These are phyloP conservation scores for Ophiocordyceps australis DNA, from an alignment of 2,329 filamentous ascomycete genomes.

Conservation along the genomic window DNA sequence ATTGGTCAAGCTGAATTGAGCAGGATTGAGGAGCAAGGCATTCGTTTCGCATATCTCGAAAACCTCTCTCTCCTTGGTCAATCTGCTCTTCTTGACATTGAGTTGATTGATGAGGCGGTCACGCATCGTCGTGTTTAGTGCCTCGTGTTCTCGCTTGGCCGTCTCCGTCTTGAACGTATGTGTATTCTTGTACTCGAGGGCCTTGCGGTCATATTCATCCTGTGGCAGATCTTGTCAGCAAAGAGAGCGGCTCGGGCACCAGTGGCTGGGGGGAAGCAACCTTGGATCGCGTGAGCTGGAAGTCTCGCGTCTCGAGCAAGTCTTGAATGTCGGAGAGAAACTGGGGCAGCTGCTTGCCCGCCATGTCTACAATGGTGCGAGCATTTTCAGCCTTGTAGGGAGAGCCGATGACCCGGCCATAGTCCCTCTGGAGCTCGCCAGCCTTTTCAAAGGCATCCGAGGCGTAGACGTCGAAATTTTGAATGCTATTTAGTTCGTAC, in stretches of 20 bases:
- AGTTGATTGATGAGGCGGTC: conserved; percentile 51
- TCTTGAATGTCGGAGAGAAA: conserved; percentile 81
- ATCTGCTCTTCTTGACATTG: conserved; percentile 42
- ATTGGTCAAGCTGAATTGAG: conserved; percentile 48
- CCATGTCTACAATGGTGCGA: conserved; percentile 48
- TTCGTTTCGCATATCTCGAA: conserved; percentile 49
- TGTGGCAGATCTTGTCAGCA: conserved; percentile 11
- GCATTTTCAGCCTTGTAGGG: conserved; percentile 20
- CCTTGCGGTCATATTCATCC: conserved; percentile 46
- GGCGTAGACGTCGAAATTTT: conserved; percentile 67
- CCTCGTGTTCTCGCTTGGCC: conserved; percentile 40
- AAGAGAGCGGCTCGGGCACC: too few species aligned
- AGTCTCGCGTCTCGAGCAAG: conserved; percentile 72
- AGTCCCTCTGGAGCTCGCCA: conserved; percentile 38
- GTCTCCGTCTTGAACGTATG: conserved; percentile 44
- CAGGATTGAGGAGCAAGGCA: conserved; percentile 46
- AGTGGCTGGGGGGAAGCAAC: conserved; percentile 24
- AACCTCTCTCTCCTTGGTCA: conserved; percentile 49
- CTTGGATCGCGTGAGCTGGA: conserved; percentile 62
- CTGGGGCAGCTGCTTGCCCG: conserved; percentile 68
- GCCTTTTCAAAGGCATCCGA: conserved; percentile 57
- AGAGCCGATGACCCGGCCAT: conserved; percentile 25
- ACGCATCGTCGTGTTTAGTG: conserved; percentile 40
- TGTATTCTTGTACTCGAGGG: conserved; percentile 38
- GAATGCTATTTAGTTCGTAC: conserved; percentile 71